Evolutionary conservation across 306 rosid species (phyloP).

Genomic region (Malus sieversii): DNA sequence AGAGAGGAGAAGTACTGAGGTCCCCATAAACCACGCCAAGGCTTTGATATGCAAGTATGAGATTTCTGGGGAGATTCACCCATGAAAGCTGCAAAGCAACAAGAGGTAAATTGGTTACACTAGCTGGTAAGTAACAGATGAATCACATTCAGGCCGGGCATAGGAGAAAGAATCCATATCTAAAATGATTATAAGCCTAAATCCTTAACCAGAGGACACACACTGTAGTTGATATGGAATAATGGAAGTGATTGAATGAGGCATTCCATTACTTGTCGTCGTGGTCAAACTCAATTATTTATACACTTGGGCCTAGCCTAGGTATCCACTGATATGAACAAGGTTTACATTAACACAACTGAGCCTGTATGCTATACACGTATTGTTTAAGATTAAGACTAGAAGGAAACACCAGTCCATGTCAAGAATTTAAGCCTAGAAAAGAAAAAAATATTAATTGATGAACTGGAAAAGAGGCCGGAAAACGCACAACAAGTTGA

Average conservation of each 20-base stretch:
- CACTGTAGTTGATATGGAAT: not conserved
- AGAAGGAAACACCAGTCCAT: not conserved
- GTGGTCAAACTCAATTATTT: not conserved
- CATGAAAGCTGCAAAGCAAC: conserved; percentile 46
- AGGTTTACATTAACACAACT: not conserved
- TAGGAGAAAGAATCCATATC: not conserved
- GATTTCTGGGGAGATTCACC: conserved; percentile 46
- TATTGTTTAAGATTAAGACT: not conserved
- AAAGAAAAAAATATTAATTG: not conserved
- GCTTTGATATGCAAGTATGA: conserved; percentile 77
- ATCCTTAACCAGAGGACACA: not conserved
- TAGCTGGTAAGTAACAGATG: conserved; percentile 5
- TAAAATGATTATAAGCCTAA: not conserved
- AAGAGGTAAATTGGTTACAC: conserved; percentile 12
- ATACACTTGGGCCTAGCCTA: not conserved
- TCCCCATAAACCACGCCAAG: conserved; percentile 87
- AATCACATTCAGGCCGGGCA: not conserved
- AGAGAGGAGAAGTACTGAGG: conserved; percentile 82
- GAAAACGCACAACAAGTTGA: not conserved
- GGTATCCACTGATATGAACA: not conserved
- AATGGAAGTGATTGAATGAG: not conserved
- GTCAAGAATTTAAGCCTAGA: not conserved
- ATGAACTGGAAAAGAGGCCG: not conserved
- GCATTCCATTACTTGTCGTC: not conserved
- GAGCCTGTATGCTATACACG: not conserved